Evolutionary conservation across 148 eudicot genomes (phyloP).

Genomic region (Chenopodium quinoa): DNA sequence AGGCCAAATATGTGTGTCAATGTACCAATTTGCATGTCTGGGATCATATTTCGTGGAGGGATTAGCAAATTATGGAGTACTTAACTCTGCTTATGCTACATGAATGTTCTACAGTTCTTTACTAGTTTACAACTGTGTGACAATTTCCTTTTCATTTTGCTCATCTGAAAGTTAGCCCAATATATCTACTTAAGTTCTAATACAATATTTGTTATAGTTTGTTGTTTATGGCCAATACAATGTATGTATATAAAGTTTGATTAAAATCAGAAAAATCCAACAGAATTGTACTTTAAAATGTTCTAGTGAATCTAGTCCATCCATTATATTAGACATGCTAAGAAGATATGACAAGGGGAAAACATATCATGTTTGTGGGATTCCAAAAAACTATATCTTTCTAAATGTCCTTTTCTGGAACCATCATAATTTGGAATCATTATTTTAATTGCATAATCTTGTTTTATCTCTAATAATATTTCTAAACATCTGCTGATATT

Average conservation of each 20-base stretch:
- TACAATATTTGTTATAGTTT: too few relatives aligned
- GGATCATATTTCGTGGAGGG: too few relatives aligned
- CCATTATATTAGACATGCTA: constrained; percentile 2
- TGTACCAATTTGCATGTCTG: too few relatives aligned
- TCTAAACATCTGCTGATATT: constrained; percentile 1
- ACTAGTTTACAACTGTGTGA: neutral
- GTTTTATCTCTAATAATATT: constrained; percentile 9
- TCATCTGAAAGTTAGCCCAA: too few relatives aligned
- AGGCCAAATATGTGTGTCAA: neutral
- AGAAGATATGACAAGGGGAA: constrained; percentile 12
- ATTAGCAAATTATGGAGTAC: too few relatives aligned
- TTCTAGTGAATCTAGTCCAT: neutral
- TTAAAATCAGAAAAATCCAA: constrained; percentile 10
- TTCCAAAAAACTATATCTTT: neutral
- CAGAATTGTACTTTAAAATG: neutral
- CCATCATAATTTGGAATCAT: neutral
- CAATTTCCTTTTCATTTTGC: neutral
- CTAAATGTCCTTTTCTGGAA: constrained; percentile 4
- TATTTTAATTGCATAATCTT: neutral
- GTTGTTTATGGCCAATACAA: too few relatives aligned
- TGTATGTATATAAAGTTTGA: neutral
- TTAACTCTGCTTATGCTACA: too few relatives aligned
- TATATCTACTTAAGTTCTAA: too few relatives aligned
- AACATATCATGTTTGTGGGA: constrained; percentile 20
- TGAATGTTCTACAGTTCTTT: neutral